phyloP scores from a whole-genome alignment of 768 basidiomycete species.

The Naematelia aurantialba region DNA sequence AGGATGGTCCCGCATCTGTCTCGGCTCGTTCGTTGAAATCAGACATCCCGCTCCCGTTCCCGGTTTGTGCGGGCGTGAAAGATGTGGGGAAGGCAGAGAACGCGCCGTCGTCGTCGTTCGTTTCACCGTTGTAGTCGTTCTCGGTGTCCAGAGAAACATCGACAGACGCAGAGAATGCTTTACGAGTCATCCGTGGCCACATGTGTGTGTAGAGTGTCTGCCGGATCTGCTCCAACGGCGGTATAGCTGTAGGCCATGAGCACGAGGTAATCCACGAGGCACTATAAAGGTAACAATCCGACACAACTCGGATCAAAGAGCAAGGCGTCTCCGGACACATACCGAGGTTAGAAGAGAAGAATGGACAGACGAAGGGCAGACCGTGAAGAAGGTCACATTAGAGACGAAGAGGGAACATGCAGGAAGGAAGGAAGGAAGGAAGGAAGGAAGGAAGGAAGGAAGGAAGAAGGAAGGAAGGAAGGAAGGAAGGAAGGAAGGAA shows the following conservation, averaged over 20 bases:
- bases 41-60: no score
- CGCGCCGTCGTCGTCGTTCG: neutral
- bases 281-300: no score
- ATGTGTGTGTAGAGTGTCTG: slow-evolving; percentile 44
- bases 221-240: slow-evolving; percentile 26
- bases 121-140: neutral
- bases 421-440: neutral
- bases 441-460: neutral
- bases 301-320: no score
- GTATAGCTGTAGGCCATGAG: slow-evolving; percentile 26
- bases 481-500: neutral
- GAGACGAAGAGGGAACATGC: neutral
- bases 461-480: neutral
- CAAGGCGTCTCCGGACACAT: no score
- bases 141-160: neutral
- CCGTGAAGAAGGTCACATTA: neutral
- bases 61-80: slow-evolving; percentile 10
- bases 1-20: neutral
- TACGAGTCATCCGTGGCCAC: slow-evolving; percentile 42
- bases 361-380: no score
- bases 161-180: slow-evolving; percentile 12
- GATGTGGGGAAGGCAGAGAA: slow-evolving; percentile 16
- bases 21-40: no score
- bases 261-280: no score
- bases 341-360: no score